Evolutionary conservation across 2,329 filamentous ascomycete species (phyloP).

Genomic region (Zymoseptoria crescenta): DNA sequence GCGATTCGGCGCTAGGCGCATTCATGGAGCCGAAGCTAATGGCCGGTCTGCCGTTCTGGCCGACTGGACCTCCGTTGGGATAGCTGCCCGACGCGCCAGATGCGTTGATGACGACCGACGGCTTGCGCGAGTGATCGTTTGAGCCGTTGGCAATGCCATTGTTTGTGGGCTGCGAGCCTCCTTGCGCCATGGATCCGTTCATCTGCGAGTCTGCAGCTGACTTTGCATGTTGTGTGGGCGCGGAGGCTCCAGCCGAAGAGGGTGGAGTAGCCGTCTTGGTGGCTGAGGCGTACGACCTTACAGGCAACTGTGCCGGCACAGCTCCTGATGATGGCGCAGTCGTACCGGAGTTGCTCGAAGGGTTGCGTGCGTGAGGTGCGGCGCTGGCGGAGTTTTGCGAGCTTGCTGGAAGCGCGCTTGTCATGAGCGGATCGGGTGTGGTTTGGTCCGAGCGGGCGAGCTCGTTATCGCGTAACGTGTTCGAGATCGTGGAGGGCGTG

Average conservation of each 20-base stretch:
- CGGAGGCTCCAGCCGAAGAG: slow-evolving; percentile 47
- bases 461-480: neutral
- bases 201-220: slow-evolving; percentile 63
- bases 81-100: slow-evolving; percentile 68
- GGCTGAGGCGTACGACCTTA: slow-evolving; percentile 55
- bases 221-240: slow-evolving; percentile 41
- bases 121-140: slow-evolving; percentile 72
- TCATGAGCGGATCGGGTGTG: slow-evolving; percentile 46
- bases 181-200: slow-evolving; percentile 58
- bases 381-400: slow-evolving; percentile 40
- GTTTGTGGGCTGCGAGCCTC: slow-evolving; percentile 39
- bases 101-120: slow-evolving; percentile 84
- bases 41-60: slow-evolving; percentile 45
- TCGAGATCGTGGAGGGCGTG: neutral
- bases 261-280: slow-evolving; percentile 48
- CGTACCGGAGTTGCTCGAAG: slow-evolving; percentile 39
- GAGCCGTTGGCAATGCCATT: slow-evolving; percentile 62
- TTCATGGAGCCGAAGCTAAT: slow-evolving; percentile 77
- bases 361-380: slow-evolving; percentile 40
- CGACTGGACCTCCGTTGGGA: slow-evolving; percentile 65
- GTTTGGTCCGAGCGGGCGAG: slow-evolving; percentile 6
- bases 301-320: slow-evolving; percentile 49
- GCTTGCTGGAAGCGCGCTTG: slow-evolving; percentile 50
- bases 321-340: slow-evolving; percentile 42
- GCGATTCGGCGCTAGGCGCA: slow-evolving; percentile 53